A percentile compares a stretch with the other conserved stretches of the same genome.
Conservation (phyloP, 2,329 filamentous ascomycete genomes). For the Ophiosphaerella narmari region DNA sequence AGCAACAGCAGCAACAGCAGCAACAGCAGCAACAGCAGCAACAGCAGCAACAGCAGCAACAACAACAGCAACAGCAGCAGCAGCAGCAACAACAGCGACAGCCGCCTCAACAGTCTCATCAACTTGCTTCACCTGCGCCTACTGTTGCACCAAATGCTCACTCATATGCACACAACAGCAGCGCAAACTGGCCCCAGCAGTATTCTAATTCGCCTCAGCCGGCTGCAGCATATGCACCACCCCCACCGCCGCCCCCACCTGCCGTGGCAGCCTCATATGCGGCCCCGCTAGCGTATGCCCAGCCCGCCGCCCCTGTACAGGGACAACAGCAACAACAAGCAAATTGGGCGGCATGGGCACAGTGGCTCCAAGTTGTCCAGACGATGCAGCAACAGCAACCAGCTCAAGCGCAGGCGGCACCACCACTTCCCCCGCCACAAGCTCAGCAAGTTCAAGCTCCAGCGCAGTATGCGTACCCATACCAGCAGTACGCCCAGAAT, state of each 20-base stretch:
- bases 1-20: conserved; percentile 19
- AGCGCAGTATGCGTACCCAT: conserved; percentile 29
- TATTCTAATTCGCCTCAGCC: conserved; percentile 24
- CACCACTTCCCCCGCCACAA: conserved; percentile 18
- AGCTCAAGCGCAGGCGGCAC: conserved; percentile 22
- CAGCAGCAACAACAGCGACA: conserved; percentile 5
- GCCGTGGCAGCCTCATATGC: conserved; percentile 19
- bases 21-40: conserved; percentile 18
- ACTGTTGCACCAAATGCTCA: conserved; percentile 23
- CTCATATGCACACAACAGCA: conserved; percentile 27
- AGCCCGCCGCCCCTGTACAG: conserved; percentile 2
- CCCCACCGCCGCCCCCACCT: conserved; percentile 23
- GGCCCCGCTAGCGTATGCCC: conserved; percentile 16
- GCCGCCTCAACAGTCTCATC: conserved; percentile 8
- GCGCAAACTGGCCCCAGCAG: conserved; percentile 23
- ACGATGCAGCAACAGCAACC: conserved; percentile 30
- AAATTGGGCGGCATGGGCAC: conserved; percentile 34
- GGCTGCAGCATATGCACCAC: conserved; percentile 18
- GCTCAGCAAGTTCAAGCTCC: conserved; percentile 19
- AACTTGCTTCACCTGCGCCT: conserved; percentile 25
- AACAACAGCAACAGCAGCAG: conserved; percentile 14
- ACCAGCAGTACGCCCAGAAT: conserved; percentile 30
- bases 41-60: conserved; percentile 12
- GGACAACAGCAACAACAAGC: conserved; percentile 31
- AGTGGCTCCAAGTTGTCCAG: conserved; percentile 32